Conservation (phyloP, 257 asterid genomes). For the Lycium ferocissimum region DNA sequence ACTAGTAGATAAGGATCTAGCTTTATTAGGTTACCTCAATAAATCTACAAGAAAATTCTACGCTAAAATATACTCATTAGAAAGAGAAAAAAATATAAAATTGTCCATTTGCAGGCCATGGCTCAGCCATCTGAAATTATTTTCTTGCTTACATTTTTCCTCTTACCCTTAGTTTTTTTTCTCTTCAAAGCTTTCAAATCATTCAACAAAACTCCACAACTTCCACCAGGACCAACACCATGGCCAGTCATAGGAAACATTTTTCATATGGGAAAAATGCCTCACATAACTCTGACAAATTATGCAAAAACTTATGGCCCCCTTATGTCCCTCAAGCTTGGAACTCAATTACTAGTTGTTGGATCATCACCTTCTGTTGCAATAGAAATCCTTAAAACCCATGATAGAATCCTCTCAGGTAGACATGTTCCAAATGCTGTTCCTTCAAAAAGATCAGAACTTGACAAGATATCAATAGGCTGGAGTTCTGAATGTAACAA, state of each 20-base stretch:
- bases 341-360: slow-evolving; percentile 43
- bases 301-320: slow-evolving; percentile 54
- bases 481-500: slow-evolving; percentile 43
- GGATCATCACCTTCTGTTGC: slow-evolving; percentile 59
- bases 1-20: slow-evolving; percentile 8
- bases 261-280: slow-evolving; percentile 31
- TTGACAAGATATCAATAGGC: slow-evolving; percentile 38
- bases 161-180: slow-evolving; percentile 29
- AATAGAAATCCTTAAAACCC: slow-evolving; percentile 42
- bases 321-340: slow-evolving; percentile 44
- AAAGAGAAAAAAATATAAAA: neutral
- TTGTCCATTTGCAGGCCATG: slow-evolving; percentile 21
- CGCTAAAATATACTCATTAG: neutral
- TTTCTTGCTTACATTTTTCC: slow-evolving; percentile 14
- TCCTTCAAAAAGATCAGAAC: slow-evolving; percentile 32
- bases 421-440: slow-evolving; percentile 40
- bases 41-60: neutral
- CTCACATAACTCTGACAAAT: slow-evolving; percentile 41
- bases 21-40: neutral
- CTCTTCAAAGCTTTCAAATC: slow-evolving; percentile 31
- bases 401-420: slow-evolving; percentile 44
- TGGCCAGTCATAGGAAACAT: slow-evolving; percentile 59
- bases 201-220: slow-evolving; percentile 27
- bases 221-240: slow-evolving; percentile 67
- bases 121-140: neutral